A percentile compares a stretch with the other conserved stretches of the same genome.
Conservation (phyloP, 495 filamentous ascomycete genomes). For the Aspergillus egyptiacus region DNA sequence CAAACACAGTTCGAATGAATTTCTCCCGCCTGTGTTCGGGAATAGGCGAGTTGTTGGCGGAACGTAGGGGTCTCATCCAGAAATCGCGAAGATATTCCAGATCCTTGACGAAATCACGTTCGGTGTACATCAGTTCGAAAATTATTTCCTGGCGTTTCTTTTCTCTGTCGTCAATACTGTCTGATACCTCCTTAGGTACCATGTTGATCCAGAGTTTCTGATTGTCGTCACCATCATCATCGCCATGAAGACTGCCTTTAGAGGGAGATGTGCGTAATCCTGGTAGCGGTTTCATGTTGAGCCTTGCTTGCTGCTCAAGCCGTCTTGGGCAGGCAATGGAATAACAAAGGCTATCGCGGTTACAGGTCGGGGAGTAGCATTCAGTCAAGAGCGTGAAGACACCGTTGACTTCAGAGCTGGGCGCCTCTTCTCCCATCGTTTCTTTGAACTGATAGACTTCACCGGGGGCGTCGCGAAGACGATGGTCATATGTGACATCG, state of each 20-base stretch:
- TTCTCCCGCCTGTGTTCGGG: constrained; percentile 81
- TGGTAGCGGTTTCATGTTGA: constrained; percentile 87
- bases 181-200: constrained; percentile 89
- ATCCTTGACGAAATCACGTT: constrained; percentile 98
- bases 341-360: constrained; percentile 88
- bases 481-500: constrained; percentile 97
- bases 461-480: constrained; percentile 78
- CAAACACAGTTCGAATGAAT: constrained; percentile 92
- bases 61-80: constrained; percentile 91
- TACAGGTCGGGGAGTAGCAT: constrained; percentile 98
- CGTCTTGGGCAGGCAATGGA: constrained; percentile 95
- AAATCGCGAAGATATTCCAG: constrained; percentile 97
- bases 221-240: constrained; percentile 76
- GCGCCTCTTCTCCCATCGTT: constrained; percentile 77
- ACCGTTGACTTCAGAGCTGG: constrained; percentile 81
- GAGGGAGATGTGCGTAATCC: constrained; percentile 79
- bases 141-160: constrained; percentile 98
- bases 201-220: constrained; percentile 99
- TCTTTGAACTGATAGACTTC: constrained; percentile 98
- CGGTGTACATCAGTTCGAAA: constrained; percentile 97
- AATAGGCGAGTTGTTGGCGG: constrained; percentile 70
- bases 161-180: constrained; percentile 79
- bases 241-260: constrained; percentile 72
- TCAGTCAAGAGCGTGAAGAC: constrained; percentile 95
- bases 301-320: constrained; percentile 86